Base-by-base conservation (phyloP, 129 eudicot genomes). In the Flaveria ramosissima region DNA sequence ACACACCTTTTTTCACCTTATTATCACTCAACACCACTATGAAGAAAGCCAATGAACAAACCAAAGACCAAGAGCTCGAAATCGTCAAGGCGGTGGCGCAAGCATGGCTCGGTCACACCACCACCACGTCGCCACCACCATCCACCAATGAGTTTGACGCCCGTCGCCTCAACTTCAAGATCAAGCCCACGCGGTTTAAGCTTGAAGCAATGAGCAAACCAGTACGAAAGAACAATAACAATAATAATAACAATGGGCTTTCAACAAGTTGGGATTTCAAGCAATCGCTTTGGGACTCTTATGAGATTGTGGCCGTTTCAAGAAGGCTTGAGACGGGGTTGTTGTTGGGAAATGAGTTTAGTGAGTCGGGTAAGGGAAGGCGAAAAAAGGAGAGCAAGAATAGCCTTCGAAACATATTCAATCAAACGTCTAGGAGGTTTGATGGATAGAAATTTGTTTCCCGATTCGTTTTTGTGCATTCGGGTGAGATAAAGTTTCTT, bases 1-100 rank as follows among this genome's bases (percentile, higher is more conserved):
- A 42, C 73, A 56, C 69, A 16, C 48, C 36, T 75, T 51, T 73
- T 75, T 30, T 27, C 9, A 39, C 70, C 69, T 74, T 57, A 72
- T 60, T 74, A 74, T 16, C 12, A 41, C 57, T 48, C 65, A 84
- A 62, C n/a, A 73, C 69, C 16, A 62, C 83, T 45, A 82, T 66
- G 83, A 78, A 81, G 61, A 73, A 81, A 61, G 81, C 81, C 71
- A 72, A 47, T 23, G 74, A 73, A 62, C 80, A 76, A 70, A 27
- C 62, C 20, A 62, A 81, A 74, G 77, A 82, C 11, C 84, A 82
- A 52, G 89, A 87, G 1, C 83, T 77, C 39, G 93, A 90, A 74
- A 80, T 90, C 90, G 71, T 84, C 89, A 90, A 90, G 82, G 91
- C 93, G 0, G 96, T 86, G 47, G 96, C 96, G 17, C 96, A 90